A percentile compares a stretch with the other conserved stretches of the same genome.
Evolutionary conservation across 768 basidiomycete genomes (phyloP).

Genomic region (Amanita pallidorosea): DNA sequence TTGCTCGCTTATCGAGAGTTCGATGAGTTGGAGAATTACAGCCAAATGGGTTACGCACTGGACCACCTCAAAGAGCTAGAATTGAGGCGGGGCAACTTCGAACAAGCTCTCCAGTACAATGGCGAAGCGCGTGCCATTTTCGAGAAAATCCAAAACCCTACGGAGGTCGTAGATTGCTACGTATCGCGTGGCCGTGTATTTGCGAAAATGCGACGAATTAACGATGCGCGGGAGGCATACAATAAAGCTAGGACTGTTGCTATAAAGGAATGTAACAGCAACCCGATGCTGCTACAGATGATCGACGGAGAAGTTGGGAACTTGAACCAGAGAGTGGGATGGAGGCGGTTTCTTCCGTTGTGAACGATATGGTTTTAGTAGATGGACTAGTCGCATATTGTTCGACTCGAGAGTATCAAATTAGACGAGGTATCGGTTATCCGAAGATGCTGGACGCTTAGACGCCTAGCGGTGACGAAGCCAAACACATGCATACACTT

Average conservation of each 20-base stretch:
- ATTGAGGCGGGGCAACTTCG: not conserved
- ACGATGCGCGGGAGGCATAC: not conserved
- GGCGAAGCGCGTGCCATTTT: not conserved
- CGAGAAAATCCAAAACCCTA: not conserved
- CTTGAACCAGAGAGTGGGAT: not conserved
- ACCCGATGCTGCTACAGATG: not conserved
- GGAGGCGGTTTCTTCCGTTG: not conserved
- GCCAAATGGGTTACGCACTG: not conserved
- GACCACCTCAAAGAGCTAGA: not conserved
- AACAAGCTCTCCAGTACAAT: conserved; percentile 1
- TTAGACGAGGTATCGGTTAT: too few relatives aligned
- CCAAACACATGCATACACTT: too few relatives aligned
- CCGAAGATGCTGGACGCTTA: too few relatives aligned
- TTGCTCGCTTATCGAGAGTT: not conserved
- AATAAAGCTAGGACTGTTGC: not conserved
- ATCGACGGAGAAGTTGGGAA: not conserved
- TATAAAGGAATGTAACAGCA: not conserved
- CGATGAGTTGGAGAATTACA: not conserved
- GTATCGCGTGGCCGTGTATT: not conserved
- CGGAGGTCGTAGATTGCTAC: not conserved
- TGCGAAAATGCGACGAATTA: not conserved
- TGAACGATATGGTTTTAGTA: not conserved
- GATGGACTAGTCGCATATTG: too few relatives aligned
- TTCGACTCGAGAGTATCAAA: too few relatives aligned
- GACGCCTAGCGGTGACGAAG: too few relatives aligned